Evolutionary conservation across 2,329 filamentous ascomycete genomes (phyloP).

Genomic region (Fusarium staphyleae): DNA sequence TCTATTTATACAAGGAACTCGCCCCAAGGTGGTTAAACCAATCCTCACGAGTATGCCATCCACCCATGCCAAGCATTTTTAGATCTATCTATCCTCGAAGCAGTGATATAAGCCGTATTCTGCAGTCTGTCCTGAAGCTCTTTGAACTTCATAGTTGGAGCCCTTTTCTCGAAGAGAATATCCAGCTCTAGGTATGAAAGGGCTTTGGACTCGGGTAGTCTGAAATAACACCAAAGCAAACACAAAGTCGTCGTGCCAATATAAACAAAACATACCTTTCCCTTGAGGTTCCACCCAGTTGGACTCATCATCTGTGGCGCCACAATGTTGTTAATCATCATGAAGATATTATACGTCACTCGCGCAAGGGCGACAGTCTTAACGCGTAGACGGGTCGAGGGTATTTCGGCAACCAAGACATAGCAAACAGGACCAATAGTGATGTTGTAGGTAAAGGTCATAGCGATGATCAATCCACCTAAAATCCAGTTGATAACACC

Average conservation of each 20-base stretch:
- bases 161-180: conserved; percentile 40
- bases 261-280: conserved; percentile 39
- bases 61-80: conserved; percentile 39
- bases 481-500: conserved; percentile 45
- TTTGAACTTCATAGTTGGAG: conserved; percentile 45
- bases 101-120: conserved; percentile 31
- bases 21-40: too few relatives aligned
- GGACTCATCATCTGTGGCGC: conserved; percentile 43
- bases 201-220: conserved; percentile 41
- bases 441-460: conserved; percentile 49
- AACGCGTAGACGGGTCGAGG: conserved; percentile 49
- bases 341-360: conserved; percentile 35
- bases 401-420: conserved; percentile 50
- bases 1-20: too few relatives aligned
- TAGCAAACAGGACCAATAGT: conserved; percentile 41
- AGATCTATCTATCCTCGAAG: conserved; percentile 23
- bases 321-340: conserved; percentile 41
- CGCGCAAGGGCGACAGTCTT: conserved; percentile 51
- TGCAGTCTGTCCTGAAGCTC: conserved; percentile 34
- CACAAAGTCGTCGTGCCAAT: conserved; percentile 31
- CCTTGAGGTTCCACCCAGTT: conserved; percentile 37
- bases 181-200: conserved; percentile 41
- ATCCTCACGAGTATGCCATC: conserved; percentile 34
- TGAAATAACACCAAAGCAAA: conserved; percentile 40
- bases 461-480: conserved; percentile 50